Evolutionary conservation across 2,329 filamentous ascomycete species (phyloP), one percentile per base, ranked within the genome.

Genomic region (Paracoccidioides brasiliensis): DNA sequence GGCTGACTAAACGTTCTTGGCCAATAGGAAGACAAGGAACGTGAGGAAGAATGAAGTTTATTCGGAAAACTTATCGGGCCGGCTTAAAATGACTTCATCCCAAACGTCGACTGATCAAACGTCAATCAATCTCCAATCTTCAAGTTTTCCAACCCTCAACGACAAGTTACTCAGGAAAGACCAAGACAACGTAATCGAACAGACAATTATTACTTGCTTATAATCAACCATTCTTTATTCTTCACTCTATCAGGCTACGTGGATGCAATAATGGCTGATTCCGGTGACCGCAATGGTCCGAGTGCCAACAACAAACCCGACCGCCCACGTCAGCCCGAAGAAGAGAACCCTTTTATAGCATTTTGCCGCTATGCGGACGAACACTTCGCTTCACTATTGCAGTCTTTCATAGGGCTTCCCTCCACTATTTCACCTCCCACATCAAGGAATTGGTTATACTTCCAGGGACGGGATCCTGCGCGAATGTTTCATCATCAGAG

Each of bases 351-450:
- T 0, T 82, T 83, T 66, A 75, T 81, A 55, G 72, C 76, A 35
- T 82, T 83, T 69, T 80, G 81, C 61, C 78, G 77, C 59, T 81
- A 79, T 64, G 78, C 80, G 55, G 80, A 84, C 61, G 75, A 78
- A 49, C 78, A 80, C 56, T 74, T 82, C 61, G 76, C 74, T 7
- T 76, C 75, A 14, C 66, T 83, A 53, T 67, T 82, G 55, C 76
- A 77, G 58, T 74, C 74, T 15, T 68, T 81, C 54, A 76, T 78
- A 56, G 72, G 74, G 33, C 67, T 77, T 44, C 69, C 76, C 15
- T 69, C 72, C 3, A 64, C 65, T 10, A 57, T 67, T 9, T 60
- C 64, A 5, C 58, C 66, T 8, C 67, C 70, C 22, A 64, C 66
- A 10, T 52, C 64, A 30, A 64, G 66, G 51, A 63, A 62, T 44